These are phyloP conservation scores for Penicillium freii DNA, from an alignment of 2,329 filamentous ascomycete species.

Conservation along the genomic window DNA sequence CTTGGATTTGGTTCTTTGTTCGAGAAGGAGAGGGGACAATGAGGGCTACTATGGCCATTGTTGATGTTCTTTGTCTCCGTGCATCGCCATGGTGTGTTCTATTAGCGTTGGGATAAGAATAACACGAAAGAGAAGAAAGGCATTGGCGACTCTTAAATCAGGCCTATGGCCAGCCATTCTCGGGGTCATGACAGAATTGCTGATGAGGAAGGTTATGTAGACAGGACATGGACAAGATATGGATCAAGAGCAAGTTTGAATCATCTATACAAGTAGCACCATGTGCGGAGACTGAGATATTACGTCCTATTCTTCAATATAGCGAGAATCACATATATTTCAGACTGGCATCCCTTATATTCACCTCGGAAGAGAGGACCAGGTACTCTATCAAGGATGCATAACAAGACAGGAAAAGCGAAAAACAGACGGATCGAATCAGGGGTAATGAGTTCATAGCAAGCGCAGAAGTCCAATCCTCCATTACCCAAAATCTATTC, in stretches of 20 bases:
- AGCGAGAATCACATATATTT: not conserved
- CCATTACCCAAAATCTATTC: slow-evolving; percentile 3
- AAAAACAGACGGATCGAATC: slow-evolving; percentile 6
- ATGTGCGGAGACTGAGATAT: not conserved
- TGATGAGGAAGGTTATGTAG: too few species aligned
- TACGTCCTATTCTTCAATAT: not conserved
- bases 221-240: too few species aligned
- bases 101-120: not conserved
- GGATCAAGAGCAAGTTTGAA: not conserved
- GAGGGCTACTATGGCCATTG: not conserved
- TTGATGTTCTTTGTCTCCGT: not conserved
- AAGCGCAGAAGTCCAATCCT: slow-evolving; percentile 8
- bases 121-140: not conserved
- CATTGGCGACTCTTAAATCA: not conserved
- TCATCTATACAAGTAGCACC: not conserved
- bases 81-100: not conserved
- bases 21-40: not conserved
- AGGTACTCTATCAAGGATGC: slow-evolving; percentile 10
- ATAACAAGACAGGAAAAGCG: slow-evolving; percentile 6
- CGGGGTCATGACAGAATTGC: too few species aligned
- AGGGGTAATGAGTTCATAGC: slow-evolving; percentile 11
- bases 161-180: not conserved
- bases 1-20: not conserved
- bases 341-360: slow-evolving; percentile 9
- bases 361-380: slow-evolving; percentile 8